These are phyloP conservation scores for Westerdykella ornata DNA, from an alignment of 2,329 filamentous ascomycete species.

Conservation along the genomic window DNA sequence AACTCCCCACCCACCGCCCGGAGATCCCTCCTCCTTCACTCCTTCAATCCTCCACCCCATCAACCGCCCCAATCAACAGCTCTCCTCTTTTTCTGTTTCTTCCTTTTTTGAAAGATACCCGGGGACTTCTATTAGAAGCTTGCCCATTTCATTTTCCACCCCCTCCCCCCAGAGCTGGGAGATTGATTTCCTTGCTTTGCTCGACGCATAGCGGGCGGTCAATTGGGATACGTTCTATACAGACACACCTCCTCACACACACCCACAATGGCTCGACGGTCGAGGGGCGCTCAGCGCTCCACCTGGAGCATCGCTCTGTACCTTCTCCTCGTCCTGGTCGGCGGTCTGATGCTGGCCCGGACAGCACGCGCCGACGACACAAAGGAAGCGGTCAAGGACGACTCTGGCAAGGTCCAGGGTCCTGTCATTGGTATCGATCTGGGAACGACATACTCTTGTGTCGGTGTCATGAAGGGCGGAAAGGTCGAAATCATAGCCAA, in stretches of 20 bases:
- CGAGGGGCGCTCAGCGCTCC: constrained; percentile 62
- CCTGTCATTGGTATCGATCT: constrained; percentile 35
- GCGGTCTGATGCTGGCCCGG: constrained; percentile 78
- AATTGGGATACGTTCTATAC: neutral
- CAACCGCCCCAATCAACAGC: neutral
- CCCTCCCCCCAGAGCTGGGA: neutral
- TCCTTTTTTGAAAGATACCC: neutral
- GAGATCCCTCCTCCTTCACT: neutral
- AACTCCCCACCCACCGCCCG: neutral
- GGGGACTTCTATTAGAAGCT: neutral
- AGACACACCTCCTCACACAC: constrained; percentile 9
- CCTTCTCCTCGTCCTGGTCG: constrained; percentile 78
- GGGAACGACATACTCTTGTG: constrained; percentile 35
- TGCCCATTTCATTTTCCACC: neutral
- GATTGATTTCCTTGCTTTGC: neutral
- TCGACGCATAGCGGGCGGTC: neutral
- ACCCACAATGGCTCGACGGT: constrained; percentile 53
- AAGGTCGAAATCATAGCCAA: constrained; percentile 42
- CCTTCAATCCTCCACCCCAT: neutral
- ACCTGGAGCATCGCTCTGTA: constrained; percentile 88
- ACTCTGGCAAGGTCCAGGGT: constrained; percentile 47
- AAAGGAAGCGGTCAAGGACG: constrained; percentile 58
- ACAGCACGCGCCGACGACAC: constrained; percentile 65
- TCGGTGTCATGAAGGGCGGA: constrained; percentile 39
- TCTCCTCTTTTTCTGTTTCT: too few relatives aligned